phyloP scores from a whole-genome alignment of 805 yeast species.

The Limtongia smithiae region DNA sequence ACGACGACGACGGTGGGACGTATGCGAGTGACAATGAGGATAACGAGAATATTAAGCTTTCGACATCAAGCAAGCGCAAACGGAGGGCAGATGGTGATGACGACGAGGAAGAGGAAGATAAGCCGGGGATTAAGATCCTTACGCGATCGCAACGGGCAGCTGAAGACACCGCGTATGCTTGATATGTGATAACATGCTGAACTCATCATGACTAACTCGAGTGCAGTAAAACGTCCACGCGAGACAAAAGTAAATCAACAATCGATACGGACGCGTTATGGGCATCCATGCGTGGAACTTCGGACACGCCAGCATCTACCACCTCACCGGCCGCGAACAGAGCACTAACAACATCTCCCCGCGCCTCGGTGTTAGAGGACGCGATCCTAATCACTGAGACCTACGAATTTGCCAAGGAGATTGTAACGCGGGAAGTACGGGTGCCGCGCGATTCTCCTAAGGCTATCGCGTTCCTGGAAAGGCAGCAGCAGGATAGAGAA shows the following conservation, averaged over 20 bases:
- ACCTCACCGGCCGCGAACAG: not conserved
- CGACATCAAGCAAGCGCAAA: not conserved
- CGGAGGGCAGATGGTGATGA: not conserved
- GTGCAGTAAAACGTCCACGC: constrained; percentile 1
- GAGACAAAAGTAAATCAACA: constrained; percentile 11
- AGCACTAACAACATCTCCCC: not conserved
- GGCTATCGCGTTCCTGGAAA: constrained; percentile 73
- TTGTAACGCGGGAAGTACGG: constrained; percentile 68
- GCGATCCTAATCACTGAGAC: constrained; percentile 68
- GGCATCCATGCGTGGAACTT: constrained; percentile 17
- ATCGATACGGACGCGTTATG: constrained; percentile 30
- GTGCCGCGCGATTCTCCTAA: constrained; percentile 80
- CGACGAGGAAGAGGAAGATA: constrained; percentile 8
- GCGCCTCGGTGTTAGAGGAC: constrained; percentile 38
- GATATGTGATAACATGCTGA: no score
- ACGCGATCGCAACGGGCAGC: constrained; percentile 23
- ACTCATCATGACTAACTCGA: no score
- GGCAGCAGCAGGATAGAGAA: constrained; percentile 26
- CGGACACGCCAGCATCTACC: not conserved
- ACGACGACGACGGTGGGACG: constrained; percentile 19
- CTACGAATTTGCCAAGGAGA: constrained; percentile 87
- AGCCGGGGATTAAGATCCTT: constrained; percentile 16
- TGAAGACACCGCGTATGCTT: constrained; percentile 14
- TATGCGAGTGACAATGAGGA: constrained; percentile 9
- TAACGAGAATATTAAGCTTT: constrained; percentile 6